Evolutionary conservation across 2,329 filamentous ascomycete genomes (phyloP).

Genomic region (Lasiodiplodia hormozganensis): DNA sequence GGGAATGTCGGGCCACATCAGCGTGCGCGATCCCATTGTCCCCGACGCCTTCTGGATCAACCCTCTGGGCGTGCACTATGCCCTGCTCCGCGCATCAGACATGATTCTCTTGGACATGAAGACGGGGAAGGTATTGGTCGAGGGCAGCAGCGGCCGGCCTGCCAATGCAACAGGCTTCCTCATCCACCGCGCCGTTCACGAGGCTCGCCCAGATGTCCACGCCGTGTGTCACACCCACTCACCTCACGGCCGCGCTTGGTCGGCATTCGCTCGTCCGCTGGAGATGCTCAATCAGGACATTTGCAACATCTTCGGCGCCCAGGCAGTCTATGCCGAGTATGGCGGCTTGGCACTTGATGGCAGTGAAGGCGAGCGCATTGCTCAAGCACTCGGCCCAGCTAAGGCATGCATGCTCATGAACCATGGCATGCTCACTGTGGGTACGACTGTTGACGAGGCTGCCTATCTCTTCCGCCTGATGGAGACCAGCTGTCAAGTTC

Average conservation of each 20-base stretch:
- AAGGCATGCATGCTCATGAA: constrained; percentile 72
- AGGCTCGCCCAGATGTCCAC: constrained; percentile 68
- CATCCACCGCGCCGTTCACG: constrained; percentile 73
- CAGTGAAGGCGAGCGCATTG: constrained; percentile 70
- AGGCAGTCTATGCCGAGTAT: constrained; percentile 70
- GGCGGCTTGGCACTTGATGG: constrained; percentile 67
- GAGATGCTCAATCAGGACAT: constrained; percentile 76
- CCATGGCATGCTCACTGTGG: constrained; percentile 75
- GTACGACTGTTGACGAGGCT: constrained; percentile 75
- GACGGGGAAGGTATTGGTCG: constrained; percentile 64
- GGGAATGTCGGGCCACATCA: constrained; percentile 73
- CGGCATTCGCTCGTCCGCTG: constrained; percentile 66
- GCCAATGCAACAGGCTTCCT: constrained; percentile 72
- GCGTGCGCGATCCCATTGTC: constrained; percentile 69
- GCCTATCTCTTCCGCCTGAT: constrained; percentile 72
- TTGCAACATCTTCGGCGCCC: constrained; percentile 67
- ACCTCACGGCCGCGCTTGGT: constrained; percentile 70
- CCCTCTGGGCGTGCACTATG: constrained; percentile 70
- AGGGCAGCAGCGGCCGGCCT: constrained; percentile 65
- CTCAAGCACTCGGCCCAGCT: constrained; percentile 68
- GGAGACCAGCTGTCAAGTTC: constrained; percentile 72
- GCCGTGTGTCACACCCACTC: constrained; percentile 74
- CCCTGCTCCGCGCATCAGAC: constrained; percentile 67
- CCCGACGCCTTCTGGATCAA: constrained; percentile 73
- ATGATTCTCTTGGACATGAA: constrained; percentile 69